Percentiles rank a stretch among this genome's conserved stretches.
Conservation (phyloP, 1,139 yeast species). For the Sugiyamaella pinicola region DNA sequence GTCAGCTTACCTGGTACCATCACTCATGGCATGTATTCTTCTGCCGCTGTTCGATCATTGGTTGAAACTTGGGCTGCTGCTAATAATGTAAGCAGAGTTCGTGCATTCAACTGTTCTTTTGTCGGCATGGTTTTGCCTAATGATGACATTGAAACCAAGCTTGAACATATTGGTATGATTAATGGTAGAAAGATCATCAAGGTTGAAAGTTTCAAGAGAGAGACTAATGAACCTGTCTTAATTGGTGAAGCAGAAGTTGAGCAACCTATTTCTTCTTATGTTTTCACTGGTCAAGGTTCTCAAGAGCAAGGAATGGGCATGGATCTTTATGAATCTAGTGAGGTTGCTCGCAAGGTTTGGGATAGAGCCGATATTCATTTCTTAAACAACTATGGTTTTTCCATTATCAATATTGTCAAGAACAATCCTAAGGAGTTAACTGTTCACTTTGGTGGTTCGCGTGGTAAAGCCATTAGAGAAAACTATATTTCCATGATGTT, state of each 20-base stretch:
- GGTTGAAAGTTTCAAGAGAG: constrained; percentile 84
- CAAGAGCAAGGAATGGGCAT: constrained; percentile 99
- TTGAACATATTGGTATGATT: constrained; percentile 98
- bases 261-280: constrained; percentile 95
- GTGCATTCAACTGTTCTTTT: constrained; percentile 89
- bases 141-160: constrained; percentile 80
- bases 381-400: constrained; percentile 92
- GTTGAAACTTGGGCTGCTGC: constrained; percentile 99
- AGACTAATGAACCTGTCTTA: constrained; percentile 69
- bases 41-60: constrained; percentile 90
- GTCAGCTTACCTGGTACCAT: constrained; percentile 96
- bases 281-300: constrained; percentile 99
- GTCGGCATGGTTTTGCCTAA: constrained; percentile 98
- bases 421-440: constrained; percentile 96
- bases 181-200: constrained; percentile 97
- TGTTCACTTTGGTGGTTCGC: constrained; percentile 96
- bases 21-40: constrained; percentile 98
- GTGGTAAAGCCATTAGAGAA: constrained; percentile 92
- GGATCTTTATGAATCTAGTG: constrained; percentile 91
- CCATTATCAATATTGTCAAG: constrained; percentile 90
- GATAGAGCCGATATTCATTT: constrained; percentile 96
- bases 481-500: constrained; percentile 97
- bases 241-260: constrained; percentile 98
- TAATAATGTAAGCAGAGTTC: constrained; percentile 91
- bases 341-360: constrained; percentile 95